Conservation (phyloP, 805 yeast genomes). For the Yarrowia deformans region DNA sequence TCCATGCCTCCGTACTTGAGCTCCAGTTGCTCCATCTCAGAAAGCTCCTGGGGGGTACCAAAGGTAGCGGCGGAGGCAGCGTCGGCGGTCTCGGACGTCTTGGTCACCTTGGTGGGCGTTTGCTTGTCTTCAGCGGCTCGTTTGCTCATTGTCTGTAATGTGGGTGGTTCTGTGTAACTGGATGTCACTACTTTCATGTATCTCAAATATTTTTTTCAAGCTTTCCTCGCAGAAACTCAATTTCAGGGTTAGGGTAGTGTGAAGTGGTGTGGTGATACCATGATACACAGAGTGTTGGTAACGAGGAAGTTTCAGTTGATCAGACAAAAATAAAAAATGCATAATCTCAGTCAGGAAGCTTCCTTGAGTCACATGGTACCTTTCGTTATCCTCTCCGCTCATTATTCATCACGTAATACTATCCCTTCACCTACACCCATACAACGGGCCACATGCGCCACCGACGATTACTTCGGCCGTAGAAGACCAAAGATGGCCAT, state of each 20-base stretch:
- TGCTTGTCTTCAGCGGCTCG: constrained; percentile 27
- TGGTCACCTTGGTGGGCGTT: constrained; percentile 16
- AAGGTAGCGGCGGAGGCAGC: constrained; percentile 18
- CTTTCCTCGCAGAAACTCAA: background rate
- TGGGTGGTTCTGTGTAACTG: background rate
- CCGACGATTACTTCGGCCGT: no score
- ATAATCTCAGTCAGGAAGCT: no score
- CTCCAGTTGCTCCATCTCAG: constrained; percentile 43
- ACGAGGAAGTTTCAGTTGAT: no score
- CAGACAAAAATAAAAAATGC: no score
- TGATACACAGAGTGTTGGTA: no score
- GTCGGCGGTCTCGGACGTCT: constrained; percentile 17
- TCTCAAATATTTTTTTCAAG: constrained; percentile 4
- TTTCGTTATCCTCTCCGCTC: no score
- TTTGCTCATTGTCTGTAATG: constrained; percentile 4
- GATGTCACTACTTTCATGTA: background rate
- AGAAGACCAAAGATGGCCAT: background rate
- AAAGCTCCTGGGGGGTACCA: constrained; percentile 14
- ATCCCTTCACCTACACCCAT: no score
- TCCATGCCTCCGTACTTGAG: constrained; percentile 63
- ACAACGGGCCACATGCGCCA: no score
- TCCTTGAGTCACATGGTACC: no score
- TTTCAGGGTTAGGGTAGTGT: background rate
- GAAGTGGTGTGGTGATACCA: background rate
- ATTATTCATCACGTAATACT: no score